Percentiles rank a stretch among this genome's conserved stretches.
Evolutionary conservation across 495 filamentous ascomycete species (phyloP).

Genomic region (Penicillium argentinense): DNA sequence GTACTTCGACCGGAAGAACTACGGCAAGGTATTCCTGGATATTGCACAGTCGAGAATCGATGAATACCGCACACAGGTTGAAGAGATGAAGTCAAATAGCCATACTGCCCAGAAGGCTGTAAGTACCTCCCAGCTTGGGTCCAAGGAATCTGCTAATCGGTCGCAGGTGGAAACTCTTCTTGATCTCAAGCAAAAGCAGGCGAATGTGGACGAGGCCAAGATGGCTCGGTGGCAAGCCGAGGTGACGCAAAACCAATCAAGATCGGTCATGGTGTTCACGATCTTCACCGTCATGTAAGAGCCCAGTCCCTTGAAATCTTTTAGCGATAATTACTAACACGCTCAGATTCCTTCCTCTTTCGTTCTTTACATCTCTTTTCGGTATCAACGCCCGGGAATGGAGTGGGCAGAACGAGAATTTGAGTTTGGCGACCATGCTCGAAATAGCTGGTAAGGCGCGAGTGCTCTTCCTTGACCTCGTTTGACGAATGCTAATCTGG

Average conservation of each 20-base stretch:
- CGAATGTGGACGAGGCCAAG: constrained; percentile 66
- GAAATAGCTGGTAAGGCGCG: constrained; percentile 33
- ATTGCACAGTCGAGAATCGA: constrained; percentile 52
- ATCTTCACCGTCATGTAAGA: constrained; percentile 66
- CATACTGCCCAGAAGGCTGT: constrained; percentile 42
- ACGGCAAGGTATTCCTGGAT: constrained; percentile 44
- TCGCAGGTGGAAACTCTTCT: constrained; percentile 62
- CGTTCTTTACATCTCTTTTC: constrained; percentile 67
- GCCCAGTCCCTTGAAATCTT: constrained; percentile 3
- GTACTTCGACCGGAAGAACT: constrained; percentile 36
- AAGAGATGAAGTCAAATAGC: constrained; percentile 57
- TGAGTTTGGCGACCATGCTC: constrained; percentile 33
- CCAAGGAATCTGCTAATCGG: not conserved
- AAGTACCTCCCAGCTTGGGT: not conserved
- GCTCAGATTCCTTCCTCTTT: constrained; percentile 56
- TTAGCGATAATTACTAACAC: constrained; percentile 22
- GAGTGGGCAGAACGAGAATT: constrained; percentile 43
- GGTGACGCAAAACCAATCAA: constrained; percentile 60
- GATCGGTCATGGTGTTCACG: constrained; percentile 68
- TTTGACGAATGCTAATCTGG: constrained; percentile 10
- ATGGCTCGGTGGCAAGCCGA: constrained; percentile 63
- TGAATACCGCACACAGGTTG: constrained; percentile 56
- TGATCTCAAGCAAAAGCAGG: constrained; percentile 68
- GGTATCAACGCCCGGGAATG: constrained; percentile 67
- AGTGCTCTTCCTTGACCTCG: not conserved